Percentiles rank a stretch among this genome's conserved stretches.
Evolutionary conservation across 129 eudicot species (phyloP).

Genomic region (Saposhnikovia divaricata): DNA sequence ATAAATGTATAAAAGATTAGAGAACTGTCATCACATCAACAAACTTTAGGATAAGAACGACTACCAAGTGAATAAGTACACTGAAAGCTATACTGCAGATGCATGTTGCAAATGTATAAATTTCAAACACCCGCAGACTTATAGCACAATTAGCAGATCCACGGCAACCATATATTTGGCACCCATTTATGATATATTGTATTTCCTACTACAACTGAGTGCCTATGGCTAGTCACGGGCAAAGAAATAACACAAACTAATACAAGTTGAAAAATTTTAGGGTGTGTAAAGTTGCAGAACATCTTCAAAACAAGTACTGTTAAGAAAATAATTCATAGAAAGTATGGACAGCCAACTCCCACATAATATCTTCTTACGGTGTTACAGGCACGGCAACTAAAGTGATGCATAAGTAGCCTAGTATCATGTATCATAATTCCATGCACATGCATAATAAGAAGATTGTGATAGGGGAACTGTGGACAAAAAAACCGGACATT

Average conservation of each 20-base stretch:
- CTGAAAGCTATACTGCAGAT: conserved; percentile 2
- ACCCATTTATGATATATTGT: not conserved
- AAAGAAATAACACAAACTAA: not conserved
- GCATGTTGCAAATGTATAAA: not conserved
- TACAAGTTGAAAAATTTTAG: not conserved
- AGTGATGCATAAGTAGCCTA: not conserved
- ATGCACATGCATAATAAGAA: not conserved
- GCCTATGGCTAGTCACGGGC: not conserved
- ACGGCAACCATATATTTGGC: not conserved
- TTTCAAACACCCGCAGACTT: not conserved
- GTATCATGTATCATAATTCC: not conserved
- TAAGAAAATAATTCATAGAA: not conserved
- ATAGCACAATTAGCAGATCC: not conserved
- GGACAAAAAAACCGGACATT: not conserved
- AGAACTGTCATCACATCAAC: not conserved
- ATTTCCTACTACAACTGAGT: not conserved
- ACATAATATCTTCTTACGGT: not conserved
- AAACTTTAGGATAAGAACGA: not conserved
- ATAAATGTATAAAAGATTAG: conserved; percentile 10
- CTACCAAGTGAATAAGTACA: not conserved
- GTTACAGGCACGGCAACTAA: not conserved
- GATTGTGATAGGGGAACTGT: not conserved
- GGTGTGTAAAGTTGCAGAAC: not conserved
- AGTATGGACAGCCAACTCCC: not conserved
- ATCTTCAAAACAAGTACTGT: not conserved